phyloP scores from a whole-genome alignment of 2,329 filamentous ascomycete species.

The Fusarium chlamydosporum region DNA sequence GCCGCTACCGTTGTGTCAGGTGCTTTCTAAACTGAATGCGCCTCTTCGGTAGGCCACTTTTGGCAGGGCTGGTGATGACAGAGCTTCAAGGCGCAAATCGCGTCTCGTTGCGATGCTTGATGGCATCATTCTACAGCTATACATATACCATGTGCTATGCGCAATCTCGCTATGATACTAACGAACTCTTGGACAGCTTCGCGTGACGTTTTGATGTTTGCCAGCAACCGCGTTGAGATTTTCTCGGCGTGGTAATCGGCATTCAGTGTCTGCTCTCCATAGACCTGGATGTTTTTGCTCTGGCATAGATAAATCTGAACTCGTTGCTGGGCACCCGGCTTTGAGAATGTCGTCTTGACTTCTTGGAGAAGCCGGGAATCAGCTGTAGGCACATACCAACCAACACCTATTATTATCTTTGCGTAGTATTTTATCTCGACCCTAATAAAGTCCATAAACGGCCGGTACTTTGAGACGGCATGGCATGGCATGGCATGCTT shows the following conservation, averaged over 20 bases:
- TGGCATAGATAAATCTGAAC: slow-evolving; percentile 66
- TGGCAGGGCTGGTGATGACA: slow-evolving; percentile 14
- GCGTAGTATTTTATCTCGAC: background rate
- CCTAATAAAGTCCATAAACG: background rate
- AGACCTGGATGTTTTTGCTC: slow-evolving; percentile 69
- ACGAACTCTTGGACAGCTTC: slow-evolving; percentile 15
- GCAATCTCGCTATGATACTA: slow-evolving; percentile 21
- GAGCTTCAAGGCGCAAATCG: slow-evolving; percentile 2
- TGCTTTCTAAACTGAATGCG: slow-evolving; percentile 3
- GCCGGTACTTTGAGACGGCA: slow-evolving; percentile 10
- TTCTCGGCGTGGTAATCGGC: slow-evolving; percentile 61
- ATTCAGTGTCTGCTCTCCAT: slow-evolving; percentile 62
- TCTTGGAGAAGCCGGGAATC: slow-evolving; percentile 69
- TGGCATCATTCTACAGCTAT: slow-evolving; percentile 22
- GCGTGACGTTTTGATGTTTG: slow-evolving; percentile 42
- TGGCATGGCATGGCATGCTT: slow-evolving; percentile 10
- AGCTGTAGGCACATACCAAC: slow-evolving; percentile 70
- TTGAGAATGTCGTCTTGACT: slow-evolving; percentile 69
- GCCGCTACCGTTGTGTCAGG: slow-evolving; percentile 6
- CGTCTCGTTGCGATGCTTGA: slow-evolving; percentile 2
- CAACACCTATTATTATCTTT: background rate
- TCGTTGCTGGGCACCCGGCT: slow-evolving; percentile 70
- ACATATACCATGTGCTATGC: slow-evolving; percentile 15
- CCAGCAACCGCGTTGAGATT: slow-evolving; percentile 55
- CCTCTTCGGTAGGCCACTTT: background rate